phyloP scores from a whole-genome alignment of 2,329 filamentous ascomycete genomes.

The Hypoxylon sp. region DNA sequence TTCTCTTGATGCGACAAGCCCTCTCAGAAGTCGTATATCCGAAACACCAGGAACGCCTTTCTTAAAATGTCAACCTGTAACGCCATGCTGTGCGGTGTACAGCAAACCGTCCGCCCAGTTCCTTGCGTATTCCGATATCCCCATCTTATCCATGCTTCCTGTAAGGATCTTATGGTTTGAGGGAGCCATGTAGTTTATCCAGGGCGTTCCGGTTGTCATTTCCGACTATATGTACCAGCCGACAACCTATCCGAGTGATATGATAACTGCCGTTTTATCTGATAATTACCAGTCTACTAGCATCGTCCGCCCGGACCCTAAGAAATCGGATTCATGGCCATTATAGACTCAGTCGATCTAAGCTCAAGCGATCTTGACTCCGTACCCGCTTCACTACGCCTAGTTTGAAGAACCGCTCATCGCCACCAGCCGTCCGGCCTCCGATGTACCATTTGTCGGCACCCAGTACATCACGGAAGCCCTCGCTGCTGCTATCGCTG shows the following conservation, averaged over 20 bases:
- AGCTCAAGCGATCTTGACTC: conserved; percentile 79
- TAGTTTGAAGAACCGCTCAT: conserved; percentile 84
- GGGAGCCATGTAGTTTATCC: not conserved
- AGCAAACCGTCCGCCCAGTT: conserved; percentile 10
- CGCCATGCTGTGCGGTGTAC: conserved; percentile 32
- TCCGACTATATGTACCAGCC: conserved; percentile 1
- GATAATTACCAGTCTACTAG: not conserved
- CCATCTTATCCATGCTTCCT: conserved; percentile 10
- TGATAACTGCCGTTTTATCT: not conserved
- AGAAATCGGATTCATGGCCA: not conserved
- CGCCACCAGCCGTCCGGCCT: conserved; percentile 79
- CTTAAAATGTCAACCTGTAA: conserved; percentile 21
- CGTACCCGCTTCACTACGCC: conserved; percentile 79
- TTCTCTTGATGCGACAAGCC: conserved; percentile 11
- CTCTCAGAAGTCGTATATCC: conserved; percentile 2
- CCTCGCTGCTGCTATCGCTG: conserved; percentile 80
- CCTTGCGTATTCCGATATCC: conserved; percentile 16
- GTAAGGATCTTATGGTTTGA: not conserved
- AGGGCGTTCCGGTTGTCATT: conserved; percentile 7
- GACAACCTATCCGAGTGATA: not conserved
- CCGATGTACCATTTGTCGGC: conserved; percentile 87
- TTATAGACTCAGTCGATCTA: conserved; percentile 81
- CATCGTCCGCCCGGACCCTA: not conserved
- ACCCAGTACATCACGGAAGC: conserved; percentile 78
- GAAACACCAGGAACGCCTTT: conserved; percentile 27